Conservation (phyloP, 1,284 basidiomycete genomes). For the Ganoderma resinaceum region DNA sequence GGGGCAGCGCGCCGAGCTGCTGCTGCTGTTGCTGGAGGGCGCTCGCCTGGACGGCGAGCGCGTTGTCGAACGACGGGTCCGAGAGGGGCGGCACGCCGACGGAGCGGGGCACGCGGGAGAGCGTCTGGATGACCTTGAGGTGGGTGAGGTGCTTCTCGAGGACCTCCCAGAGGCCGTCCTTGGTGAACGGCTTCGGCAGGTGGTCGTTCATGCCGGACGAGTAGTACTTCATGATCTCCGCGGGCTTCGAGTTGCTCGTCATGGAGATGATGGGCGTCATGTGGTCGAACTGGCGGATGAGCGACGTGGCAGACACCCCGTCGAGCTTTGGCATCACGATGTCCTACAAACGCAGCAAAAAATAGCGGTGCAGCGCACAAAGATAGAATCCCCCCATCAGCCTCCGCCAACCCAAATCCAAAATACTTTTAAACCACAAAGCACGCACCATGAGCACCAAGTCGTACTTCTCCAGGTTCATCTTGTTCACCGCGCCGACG, state of each 20-base stretch:
- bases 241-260: constrained; percentile 93
- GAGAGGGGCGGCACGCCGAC: constrained; percentile 78
- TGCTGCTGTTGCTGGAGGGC: constrained; percentile 14
- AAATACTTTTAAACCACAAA: constrained; percentile 2
- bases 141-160: constrained; percentile 97
- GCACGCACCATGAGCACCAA: constrained; percentile 88
- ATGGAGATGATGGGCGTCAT: constrained; percentile 97
- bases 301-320: constrained; percentile 87
- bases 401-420: constrained; percentile 7
- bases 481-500: constrained; percentile 93
- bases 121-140: constrained; percentile 88
- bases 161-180: constrained; percentile 89
- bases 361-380: not conserved
- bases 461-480: constrained; percentile 96
- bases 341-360: constrained; percentile 56
- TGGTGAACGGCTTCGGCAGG: constrained; percentile 96
- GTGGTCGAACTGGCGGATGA: constrained; percentile 94
- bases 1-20: constrained; percentile 14
- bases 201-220: constrained; percentile 96
- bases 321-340: constrained; percentile 96
- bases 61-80: constrained; percentile 66
- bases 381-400: not conserved
- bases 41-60: constrained; percentile 45
- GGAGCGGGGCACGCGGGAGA: constrained; percentile 74
- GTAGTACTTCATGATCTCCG: constrained; percentile 93